Conservation (phyloP, 768 basidiomycete species). For the Russula compacta region DNA sequence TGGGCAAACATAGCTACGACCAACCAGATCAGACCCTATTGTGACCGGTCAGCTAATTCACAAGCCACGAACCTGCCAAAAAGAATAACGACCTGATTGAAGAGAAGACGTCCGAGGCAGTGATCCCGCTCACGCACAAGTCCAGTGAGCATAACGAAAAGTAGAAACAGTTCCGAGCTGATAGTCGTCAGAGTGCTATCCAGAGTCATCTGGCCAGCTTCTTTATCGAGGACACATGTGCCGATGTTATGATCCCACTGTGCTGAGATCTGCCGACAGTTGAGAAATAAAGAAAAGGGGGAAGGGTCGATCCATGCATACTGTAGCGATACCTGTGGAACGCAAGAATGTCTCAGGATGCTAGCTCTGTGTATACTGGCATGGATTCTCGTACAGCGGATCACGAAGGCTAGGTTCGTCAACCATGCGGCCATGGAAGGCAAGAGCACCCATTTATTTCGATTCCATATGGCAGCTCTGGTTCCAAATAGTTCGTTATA, state of each 20-base stretch:
- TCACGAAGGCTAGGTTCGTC: constrained; percentile 5
- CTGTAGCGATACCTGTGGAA: background rate
- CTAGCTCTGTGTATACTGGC: background rate
- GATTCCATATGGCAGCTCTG: constrained; percentile 12
- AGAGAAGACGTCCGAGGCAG: constrained; percentile 13
- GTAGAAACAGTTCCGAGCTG: constrained; percentile 5
- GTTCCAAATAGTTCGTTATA: background rate
- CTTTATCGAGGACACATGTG: background rate
- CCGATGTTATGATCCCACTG: background rate
- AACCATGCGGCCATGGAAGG: constrained; percentile 2
- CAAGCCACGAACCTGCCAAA: background rate
- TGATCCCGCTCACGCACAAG: constrained; percentile 15
- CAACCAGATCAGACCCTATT: constrained; percentile 14
- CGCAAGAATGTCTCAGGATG: background rate
- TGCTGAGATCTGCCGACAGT: background rate
- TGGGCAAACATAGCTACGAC: constrained; percentile 5
- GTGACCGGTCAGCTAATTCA: background rate
- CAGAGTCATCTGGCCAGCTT: background rate
- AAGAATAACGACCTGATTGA: constrained; percentile 3
- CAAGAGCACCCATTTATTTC: background rate
- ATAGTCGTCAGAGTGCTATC: background rate
- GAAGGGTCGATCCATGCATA: background rate
- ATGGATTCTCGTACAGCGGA: constrained; percentile 9
- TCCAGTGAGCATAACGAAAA: constrained; percentile 4
- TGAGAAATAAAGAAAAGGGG: background rate